Evolutionary conservation across 257 asterid genomes (phyloP), one percentile per base, ranked within the genome.

Genomic region (Jacaranda copaia): DNA sequence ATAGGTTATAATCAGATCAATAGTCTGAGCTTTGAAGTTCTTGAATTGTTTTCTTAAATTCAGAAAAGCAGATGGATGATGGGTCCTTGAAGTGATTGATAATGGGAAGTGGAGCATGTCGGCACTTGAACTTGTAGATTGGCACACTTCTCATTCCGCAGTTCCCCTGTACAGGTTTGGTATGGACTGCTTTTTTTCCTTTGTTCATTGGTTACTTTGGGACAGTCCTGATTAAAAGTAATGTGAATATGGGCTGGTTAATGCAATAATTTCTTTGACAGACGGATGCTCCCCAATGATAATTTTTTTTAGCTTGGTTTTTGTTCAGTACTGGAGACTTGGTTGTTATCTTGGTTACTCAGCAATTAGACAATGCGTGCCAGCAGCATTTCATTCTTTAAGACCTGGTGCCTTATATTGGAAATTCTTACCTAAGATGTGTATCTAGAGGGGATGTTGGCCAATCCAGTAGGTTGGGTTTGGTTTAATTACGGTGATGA

Each of bases 191-290:
- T 65, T 60, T 63, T 70, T 58, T 52, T 42, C 13, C 20, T 62
- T 67, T 51, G 70, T 53, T 75, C 43, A 62, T 45, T 62, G 25
- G 19, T 82, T 70, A 11, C 25, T 60, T 51, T n/a, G 73, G 60
- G 81, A 56, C 45, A n/a, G 72, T 52, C 79, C 77, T 12, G 45
- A 68, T 71, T 40, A 52, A 58, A 25, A 52, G 13, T 77, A 75
- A 65, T 84, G 85, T 81, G 88, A 78, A 84, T 82, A 82, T 82
- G 75, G 62, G 70, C 77, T 49, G 68, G 72, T 66, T 68, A 63
- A 58, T 68, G 68, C 80, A 78, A 82, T 84, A 84, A 84, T 81
- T 80, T 76, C 73, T 63, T 81, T 51, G 82, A 64, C 80, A 48
- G 77, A 49, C 70, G 68, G 72, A 75, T 57, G 69, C 74, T 70